phyloP scores from a whole-genome alignment of 2,329 filamentous ascomycete species.

The Colletotrichum kahawae region DNA sequence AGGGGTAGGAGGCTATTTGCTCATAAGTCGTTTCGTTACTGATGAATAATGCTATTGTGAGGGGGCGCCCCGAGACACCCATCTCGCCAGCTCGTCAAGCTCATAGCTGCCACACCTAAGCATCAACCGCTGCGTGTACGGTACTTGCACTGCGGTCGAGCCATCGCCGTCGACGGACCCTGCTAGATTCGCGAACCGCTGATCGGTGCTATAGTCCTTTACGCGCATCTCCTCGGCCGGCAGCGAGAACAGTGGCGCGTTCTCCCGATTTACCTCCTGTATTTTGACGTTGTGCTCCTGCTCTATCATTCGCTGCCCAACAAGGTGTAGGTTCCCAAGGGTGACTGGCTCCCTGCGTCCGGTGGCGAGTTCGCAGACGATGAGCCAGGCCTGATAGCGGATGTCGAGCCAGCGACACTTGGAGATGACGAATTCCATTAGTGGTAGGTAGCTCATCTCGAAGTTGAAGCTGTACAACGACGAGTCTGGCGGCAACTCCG shows the following conservation, averaged over 20 bases:
- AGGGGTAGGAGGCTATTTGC: neutral
- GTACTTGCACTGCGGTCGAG: neutral
- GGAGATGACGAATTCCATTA: conserved; percentile 12
- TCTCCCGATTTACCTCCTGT: neutral
- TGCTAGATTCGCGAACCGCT: neutral
- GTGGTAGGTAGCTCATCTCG: conserved; percentile 6
- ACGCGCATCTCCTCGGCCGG: conserved; percentile 19
- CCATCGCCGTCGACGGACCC: neutral
- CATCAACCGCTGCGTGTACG: conserved; percentile 5
- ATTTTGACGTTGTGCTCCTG: conserved; percentile 12
- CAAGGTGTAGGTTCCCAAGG: neutral
- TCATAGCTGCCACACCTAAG: conserved; percentile 14
- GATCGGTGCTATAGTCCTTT: neutral
- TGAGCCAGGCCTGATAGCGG: conserved; percentile 8
- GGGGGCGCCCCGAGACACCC: neutral
- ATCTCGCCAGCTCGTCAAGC: conserved; percentile 4
- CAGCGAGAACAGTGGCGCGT: conserved; percentile 8
- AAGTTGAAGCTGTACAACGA: conserved; percentile 5
- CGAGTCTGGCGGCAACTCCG: neutral
- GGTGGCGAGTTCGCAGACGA: neutral
- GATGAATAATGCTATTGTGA: neutral
- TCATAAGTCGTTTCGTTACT: neutral
- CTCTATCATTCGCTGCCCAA: conserved; percentile 4
- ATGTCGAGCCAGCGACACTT: conserved; percentile 20
- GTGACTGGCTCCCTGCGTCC: neutral